Evolutionary conservation across 352 stramenopile genomes (phyloP).

Genomic region (Globisporangium paddicum): DNA sequence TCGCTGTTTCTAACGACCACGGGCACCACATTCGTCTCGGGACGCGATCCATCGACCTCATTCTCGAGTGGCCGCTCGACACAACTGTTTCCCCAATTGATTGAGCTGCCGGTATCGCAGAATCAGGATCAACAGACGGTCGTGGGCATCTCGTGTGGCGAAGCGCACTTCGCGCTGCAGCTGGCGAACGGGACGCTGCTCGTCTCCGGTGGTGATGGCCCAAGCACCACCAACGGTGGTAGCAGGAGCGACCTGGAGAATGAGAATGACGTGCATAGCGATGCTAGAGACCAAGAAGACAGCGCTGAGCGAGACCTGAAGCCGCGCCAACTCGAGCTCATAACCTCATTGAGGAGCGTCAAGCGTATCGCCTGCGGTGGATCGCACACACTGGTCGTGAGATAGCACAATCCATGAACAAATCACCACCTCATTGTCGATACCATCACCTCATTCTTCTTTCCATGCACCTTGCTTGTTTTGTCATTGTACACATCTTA

Average conservation of each 20-base stretch:
- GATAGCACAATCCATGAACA: background rate
- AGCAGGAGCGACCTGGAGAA: conserved; percentile 7
- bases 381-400: conserved; percentile 33
- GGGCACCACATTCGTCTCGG: conserved; percentile 28
- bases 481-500: background rate
- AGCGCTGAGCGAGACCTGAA: conserved; percentile 14
- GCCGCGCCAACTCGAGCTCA: background rate
- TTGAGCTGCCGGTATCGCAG: conserved; percentile 13
- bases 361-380: conserved; percentile 28
- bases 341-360: background rate
- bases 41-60: conserved; percentile 26
- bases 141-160: conserved; percentile 31
- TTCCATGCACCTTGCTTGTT: background rate
- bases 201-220: conserved; percentile 13
- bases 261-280: background rate
- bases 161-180: conserved; percentile 37
- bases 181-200: conserved; percentile 23
- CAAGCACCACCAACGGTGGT: conserved; percentile 3
- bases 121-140: conserved; percentile 18
- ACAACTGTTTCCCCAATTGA: conserved; percentile 26
- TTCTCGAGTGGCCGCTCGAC: background rate
- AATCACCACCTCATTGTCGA: background rate
- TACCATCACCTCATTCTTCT: background rate
- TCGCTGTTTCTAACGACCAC: conserved; percentile 33
- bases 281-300: conserved; percentile 17